Evolutionary conservation across 345 rosid genomes (phyloP), one percentile per base, ranked within the genome.

Genomic region (Combretum micranthum): DNA sequence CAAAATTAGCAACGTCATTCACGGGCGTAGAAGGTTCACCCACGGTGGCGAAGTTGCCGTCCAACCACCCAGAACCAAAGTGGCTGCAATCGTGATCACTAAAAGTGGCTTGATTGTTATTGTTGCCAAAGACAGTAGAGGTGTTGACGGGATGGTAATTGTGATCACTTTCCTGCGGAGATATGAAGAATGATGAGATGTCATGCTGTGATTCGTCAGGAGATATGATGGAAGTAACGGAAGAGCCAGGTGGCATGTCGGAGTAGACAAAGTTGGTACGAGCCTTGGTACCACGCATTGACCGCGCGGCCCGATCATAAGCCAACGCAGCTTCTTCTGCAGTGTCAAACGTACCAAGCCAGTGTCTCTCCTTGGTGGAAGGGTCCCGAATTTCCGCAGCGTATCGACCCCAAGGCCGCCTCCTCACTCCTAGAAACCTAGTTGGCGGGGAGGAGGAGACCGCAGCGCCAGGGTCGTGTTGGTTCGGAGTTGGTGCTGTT

Each of bases 371-470:
- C 67, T 91, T 91, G 5, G 96, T 90, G 12, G 95, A 72, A 6
- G 96, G 92, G 78, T 91, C 91, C 64, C 98, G 77, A 76, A 91
- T 91, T 67, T 91, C 98, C 1, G 96, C 91, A 4, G 97, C 97
- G 13, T 90, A 90, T 62, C 97, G 69, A 20, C 97, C 97, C 97
- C 97, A 90, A 0, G 97, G 97, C 64, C 97, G 77, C 22, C 97
- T 70, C 61, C 97, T 82, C 25, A 90, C 97, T n/a, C 97, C 98
- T 18, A 91, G 69, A 62, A 83, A 91, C 67, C 90, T 81, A 7
- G 66, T 69, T 15, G 63, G 61, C 10, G 60, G 25, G 0, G 73
- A 81, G 3, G 71, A 25, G 12, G 63, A 17, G 21, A 61, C 25
- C 58, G 77, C 14, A 58, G 75, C 13, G 64, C 62, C 39, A 62